Conservation (phyloP, 2,329 filamentous ascomycete genomes). For the Grosmannia huntii region DNA sequence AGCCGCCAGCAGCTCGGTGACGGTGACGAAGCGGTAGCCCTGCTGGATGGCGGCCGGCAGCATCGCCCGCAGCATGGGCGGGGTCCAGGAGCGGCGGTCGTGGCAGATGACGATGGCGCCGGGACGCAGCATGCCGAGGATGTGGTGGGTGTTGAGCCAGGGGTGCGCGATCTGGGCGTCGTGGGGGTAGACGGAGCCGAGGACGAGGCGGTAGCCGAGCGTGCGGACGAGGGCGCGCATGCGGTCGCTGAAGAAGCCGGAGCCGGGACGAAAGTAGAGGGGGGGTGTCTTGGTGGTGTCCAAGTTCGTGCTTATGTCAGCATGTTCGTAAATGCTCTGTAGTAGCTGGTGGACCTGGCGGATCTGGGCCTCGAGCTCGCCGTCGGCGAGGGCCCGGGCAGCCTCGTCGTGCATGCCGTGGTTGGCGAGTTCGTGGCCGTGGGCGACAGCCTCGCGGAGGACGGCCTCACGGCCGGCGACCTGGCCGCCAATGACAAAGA, state of each 20-base stretch:
- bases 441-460: constrained; percentile 44
- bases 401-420: constrained; percentile 85
- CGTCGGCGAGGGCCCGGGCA: constrained; percentile 45
- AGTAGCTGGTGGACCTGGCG: constrained; percentile 49
- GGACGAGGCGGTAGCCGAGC: constrained; percentile 58
- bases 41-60: constrained; percentile 56
- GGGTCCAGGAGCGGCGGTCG: constrained; percentile 72
- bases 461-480: constrained; percentile 41
- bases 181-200: constrained; percentile 80
- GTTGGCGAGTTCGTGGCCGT: constrained; percentile 65
- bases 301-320: constrained; percentile 19
- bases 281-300: background rate
- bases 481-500: constrained; percentile 80
- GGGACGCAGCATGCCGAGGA: constrained; percentile 65
- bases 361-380: constrained; percentile 51
- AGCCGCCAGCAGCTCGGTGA: constrained; percentile 49
- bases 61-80: constrained; percentile 61
- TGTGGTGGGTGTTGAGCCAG: constrained; percentile 60
- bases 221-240: constrained; percentile 51
- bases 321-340: constrained; percentile 42
- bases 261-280: constrained; percentile 70
- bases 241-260: constrained; percentile 62
- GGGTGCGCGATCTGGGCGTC: constrained; percentile 70
- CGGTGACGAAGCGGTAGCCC: constrained; percentile 59
- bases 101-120: constrained; percentile 79